Evolutionary conservation across 75 land plant genomes (phyloP).

Genomic region (Sequoia sempervirens): DNA sequence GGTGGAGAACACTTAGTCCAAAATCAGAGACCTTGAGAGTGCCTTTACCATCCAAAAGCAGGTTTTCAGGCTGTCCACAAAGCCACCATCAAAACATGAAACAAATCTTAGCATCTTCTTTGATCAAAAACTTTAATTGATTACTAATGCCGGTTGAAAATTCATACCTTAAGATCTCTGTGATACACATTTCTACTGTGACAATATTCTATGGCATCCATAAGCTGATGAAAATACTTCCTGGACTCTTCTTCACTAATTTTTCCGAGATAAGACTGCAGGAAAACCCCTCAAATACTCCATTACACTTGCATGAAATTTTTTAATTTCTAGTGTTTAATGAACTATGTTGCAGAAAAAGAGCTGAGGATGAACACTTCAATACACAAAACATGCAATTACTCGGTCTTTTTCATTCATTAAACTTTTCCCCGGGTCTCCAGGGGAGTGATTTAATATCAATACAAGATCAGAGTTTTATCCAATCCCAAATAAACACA

Average conservation of each 20-base stretch:
- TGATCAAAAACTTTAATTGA: background rate
- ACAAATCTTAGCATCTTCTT: background rate
- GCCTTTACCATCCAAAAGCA: constrained; percentile 19
- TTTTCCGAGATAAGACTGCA: constrained; percentile 20
- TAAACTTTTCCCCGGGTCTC: background rate
- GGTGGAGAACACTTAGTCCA: constrained; percentile 26
- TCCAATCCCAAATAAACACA: background rate
- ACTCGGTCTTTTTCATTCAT: background rate
- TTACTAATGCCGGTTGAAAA: background rate
- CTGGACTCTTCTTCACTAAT: constrained; percentile 43
- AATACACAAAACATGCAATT: background rate
- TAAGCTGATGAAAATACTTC: constrained; percentile 56
- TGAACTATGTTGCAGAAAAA: no score
- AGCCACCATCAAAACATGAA: background rate
- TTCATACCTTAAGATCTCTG: constrained; percentile 52
- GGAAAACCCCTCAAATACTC: background rate
- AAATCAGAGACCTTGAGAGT: constrained; percentile 27
- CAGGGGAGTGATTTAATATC: background rate
- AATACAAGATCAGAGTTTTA: background rate
- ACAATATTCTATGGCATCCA: constrained; percentile 63
- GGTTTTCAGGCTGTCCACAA: constrained; percentile 21
- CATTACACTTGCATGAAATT: background rate
- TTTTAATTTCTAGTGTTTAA: no score
- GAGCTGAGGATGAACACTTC: background rate
- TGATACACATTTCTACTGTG: constrained; percentile 55